A percentile compares a stretch with the other conserved stretches of the same genome.
Evolutionary conservation across 495 filamentous ascomycete genomes (phyloP).

Genomic region (Lasiosphaeria hispida): DNA sequence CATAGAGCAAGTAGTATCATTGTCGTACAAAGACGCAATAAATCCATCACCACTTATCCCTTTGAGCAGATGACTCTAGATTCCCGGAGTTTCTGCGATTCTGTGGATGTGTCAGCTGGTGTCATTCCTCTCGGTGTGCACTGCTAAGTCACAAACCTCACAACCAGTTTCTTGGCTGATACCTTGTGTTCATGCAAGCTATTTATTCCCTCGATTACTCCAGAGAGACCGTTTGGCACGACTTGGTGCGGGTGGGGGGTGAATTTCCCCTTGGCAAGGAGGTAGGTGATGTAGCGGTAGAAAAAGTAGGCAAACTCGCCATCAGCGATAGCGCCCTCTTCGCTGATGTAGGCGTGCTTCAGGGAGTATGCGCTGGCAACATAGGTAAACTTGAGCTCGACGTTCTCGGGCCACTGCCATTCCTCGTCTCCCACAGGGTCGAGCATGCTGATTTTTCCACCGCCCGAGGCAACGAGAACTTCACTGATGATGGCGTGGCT

Average conservation of each 20-base stretch:
- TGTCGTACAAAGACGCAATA: neutral
- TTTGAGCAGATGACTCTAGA: neutral
- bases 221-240: slow-evolving; percentile 32
- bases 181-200: slow-evolving; percentile 35
- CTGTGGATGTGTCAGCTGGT: neutral
- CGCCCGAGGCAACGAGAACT: slow-evolving; percentile 20
- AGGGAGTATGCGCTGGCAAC: slow-evolving; percentile 19
- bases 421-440: slow-evolving; percentile 23
- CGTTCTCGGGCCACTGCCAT: slow-evolving; percentile 21
- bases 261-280: slow-evolving; percentile 34
- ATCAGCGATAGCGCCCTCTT: slow-evolving; percentile 24
- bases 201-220: slow-evolving; percentile 32
- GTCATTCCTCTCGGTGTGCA: neutral
- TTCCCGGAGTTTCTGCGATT: slow-evolving; percentile 12
- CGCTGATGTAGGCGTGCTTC: slow-evolving; percentile 13
- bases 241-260: slow-evolving; percentile 37
- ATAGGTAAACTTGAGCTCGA: slow-evolving; percentile 15
- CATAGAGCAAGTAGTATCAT: neutral
- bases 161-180: slow-evolving; percentile 42
- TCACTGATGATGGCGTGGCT: slow-evolving; percentile 27
- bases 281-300: slow-evolving; percentile 29
- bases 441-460: slow-evolving; percentile 25
- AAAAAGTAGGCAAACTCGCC: slow-evolving; percentile 38
- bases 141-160: slow-evolving; percentile 19
- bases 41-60: neutral